Evolutionary conservation across 169 alveolate genomes (phyloP), one percentile per base, ranked within the genome.

Genomic region (Sarcocystis neurona): DNA sequence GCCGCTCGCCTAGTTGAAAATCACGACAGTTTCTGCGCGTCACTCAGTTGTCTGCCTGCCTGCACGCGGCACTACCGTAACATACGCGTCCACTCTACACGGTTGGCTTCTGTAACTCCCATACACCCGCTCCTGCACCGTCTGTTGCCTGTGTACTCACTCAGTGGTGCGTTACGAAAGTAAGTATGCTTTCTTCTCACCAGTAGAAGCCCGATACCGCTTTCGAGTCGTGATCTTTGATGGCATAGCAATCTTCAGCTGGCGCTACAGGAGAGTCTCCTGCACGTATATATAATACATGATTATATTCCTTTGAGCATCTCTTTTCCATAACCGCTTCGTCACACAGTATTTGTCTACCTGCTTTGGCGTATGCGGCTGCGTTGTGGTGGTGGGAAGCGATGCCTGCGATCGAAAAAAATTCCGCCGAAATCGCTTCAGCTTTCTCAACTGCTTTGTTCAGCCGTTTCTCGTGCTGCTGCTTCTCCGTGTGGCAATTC

Each of bases 141-240:
- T n/a, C n/a, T n/a, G n/a, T n/a, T n/a, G n/a, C n/a, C n/a, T n/a
- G n/a, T n/a, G n/a, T n/a, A n/a, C n/a, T n/a, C n/a, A n/a, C n/a
- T n/a, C n/a, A 41, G 1, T 70, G 27, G 46, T 70, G 1, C 79
- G 2, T 3, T 4, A 2, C 4, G 72, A 6, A 8, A 1, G 0
- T 47, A 2, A 23, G 0, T 6, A 53, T 0, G 39, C 39, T 56
- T 18, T 74, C 15, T 48, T 8, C 70, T 2, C 32, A 90, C 98
- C 98, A 96, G 91, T 96, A 96, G 92, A 96, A 96, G 60, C 98
- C 98, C 18, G 98, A 96, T 41, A 93, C 91, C 30, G 96, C 96
- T 68, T 90, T 86, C 46, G 92, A 89, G 58, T 88, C 79, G 87
- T 46, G 43, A 34, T 89, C 84, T 68, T 94, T 93, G 70, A 96